phyloP scores from a whole-genome alignment of 208 protist species.

The Blechomonas ayalai region DNA sequence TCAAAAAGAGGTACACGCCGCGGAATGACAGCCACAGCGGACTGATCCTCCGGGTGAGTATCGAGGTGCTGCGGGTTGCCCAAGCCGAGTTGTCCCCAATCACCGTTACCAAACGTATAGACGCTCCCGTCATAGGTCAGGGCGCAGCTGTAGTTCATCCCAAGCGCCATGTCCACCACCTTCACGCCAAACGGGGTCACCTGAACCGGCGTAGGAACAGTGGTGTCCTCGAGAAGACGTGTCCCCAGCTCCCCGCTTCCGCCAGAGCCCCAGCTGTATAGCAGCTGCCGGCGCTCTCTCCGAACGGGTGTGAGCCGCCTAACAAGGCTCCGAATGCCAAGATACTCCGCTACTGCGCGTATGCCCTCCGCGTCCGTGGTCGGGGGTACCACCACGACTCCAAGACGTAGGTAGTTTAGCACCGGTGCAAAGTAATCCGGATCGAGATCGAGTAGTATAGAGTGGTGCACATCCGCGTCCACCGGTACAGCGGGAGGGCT shows the following conservation, averaged over 20 bases:
- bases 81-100: slow-evolving; percentile 84
- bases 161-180: slow-evolving; percentile 69
- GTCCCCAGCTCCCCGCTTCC: slow-evolving; percentile 74
- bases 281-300: slow-evolving; percentile 29
- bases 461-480: slow-evolving; percentile 49
- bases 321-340: slow-evolving; percentile 57
- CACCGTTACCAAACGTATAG: slow-evolving; percentile 75
- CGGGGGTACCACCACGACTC: slow-evolving; percentile 49
- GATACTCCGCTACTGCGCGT: slow-evolving; percentile 69
- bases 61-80: slow-evolving; percentile 30
- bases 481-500: slow-evolving; percentile 27
- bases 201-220: slow-evolving; percentile 43
- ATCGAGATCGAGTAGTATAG: slow-evolving; percentile 77
- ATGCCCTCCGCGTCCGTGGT: slow-evolving; percentile 36
- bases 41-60: slow-evolving; percentile 24
- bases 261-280: slow-evolving; percentile 82
- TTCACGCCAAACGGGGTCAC: slow-evolving; percentile 52
- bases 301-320: slow-evolving; percentile 27
- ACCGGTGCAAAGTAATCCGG: slow-evolving; percentile 70
- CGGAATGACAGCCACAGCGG: slow-evolving; percentile 47
- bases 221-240: slow-evolving; percentile 42
- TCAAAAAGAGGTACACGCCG: slow-evolving; percentile 68
- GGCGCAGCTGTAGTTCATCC: slow-evolving; percentile 77
- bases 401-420: slow-evolving; percentile 77
- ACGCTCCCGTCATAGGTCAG: slow-evolving; percentile 50